These are phyloP conservation scores for Lentinus tigrinus DNA, from an alignment of 768 basidiomycete genomes.

Conservation along the genomic window DNA sequence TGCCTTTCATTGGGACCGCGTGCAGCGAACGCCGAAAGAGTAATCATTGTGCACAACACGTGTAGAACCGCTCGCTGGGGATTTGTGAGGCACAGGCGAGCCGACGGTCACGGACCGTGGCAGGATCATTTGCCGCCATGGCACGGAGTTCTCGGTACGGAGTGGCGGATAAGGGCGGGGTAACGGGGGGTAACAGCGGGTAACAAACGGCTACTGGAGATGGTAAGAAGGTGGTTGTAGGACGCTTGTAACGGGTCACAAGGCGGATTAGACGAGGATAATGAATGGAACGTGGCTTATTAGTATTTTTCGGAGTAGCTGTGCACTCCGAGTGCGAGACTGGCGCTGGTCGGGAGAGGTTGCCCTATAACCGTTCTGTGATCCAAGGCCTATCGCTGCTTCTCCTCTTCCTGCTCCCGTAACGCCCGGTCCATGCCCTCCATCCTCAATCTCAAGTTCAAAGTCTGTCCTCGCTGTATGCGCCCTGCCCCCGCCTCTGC, in stretches of 20 bases:
- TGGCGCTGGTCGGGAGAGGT: slow-evolving; percentile 2
- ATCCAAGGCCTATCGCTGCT: slow-evolving; percentile 12
- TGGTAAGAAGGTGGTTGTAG: neutral
- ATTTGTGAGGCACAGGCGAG: slow-evolving; percentile 2
- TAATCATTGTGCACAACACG: slow-evolving; percentile 18
- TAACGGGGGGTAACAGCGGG: neutral
- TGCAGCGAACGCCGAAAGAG: slow-evolving; percentile 13
- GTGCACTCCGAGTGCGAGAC: neutral
- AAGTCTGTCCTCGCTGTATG: slow-evolving; percentile 39
- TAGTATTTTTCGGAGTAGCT: neutral
- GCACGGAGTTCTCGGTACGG: slow-evolving; percentile 16
- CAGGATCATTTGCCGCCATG: neutral
- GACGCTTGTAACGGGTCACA: neutral
- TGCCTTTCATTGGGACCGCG: slow-evolving; percentile 22
- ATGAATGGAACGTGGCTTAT: neutral
- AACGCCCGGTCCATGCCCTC: slow-evolving; percentile 56
- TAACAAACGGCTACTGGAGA: neutral
- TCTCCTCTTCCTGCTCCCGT: slow-evolving; percentile 10
- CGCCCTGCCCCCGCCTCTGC: slow-evolving; percentile 4
- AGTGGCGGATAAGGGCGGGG: neutral
- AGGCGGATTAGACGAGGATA: neutral
- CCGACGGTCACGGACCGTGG: slow-evolving; percentile 10
- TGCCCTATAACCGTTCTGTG: slow-evolving; percentile 13
- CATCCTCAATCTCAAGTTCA: slow-evolving; percentile 86
- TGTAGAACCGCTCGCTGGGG: slow-evolving; percentile 8